phyloP scores from a whole-genome alignment of 768 basidiomycete species.

The Termitomyces sp. region DNA sequence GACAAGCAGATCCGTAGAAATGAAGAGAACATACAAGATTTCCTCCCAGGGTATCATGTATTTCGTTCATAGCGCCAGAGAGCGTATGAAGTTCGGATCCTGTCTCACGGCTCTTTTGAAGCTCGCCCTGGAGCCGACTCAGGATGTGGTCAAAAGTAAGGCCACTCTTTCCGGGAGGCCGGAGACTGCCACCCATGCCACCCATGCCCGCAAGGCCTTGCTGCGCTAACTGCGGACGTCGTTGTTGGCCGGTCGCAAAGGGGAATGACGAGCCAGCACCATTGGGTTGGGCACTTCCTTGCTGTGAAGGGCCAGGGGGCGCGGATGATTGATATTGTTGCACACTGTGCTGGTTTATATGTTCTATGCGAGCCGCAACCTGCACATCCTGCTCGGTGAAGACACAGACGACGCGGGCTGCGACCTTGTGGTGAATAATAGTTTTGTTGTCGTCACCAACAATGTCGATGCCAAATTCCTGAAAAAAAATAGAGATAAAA shows the following conservation, averaged over 20 bases:
- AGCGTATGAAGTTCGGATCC: constrained; percentile 79
- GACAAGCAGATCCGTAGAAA: background rate
- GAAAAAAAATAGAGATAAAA: constrained; percentile 3
- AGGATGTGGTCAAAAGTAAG: constrained; percentile 91
- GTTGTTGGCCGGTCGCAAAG: constrained; percentile 34
- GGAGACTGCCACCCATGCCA: constrained; percentile 68
- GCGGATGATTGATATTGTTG: constrained; percentile 27
- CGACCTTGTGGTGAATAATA: constrained; percentile 97
- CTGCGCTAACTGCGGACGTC: constrained; percentile 52
- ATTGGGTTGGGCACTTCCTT: constrained; percentile 13
- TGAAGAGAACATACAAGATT: constrained; percentile 49
- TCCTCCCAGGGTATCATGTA: constrained; percentile 88
- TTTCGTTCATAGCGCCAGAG: constrained; percentile 79
- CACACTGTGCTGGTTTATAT: constrained; percentile 51
- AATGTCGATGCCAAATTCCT: constrained; percentile 99
- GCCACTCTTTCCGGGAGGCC: constrained; percentile 76
- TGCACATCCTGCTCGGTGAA: constrained; percentile 83
- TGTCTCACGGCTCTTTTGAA: constrained; percentile 94
- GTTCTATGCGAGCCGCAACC: constrained; percentile 65
- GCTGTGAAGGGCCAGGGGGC: constrained; percentile 11
- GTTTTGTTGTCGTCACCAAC: constrained; percentile 98
- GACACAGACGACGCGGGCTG: constrained; percentile 88
- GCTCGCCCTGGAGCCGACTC: constrained; percentile 81
- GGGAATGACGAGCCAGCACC: constrained; percentile 15
- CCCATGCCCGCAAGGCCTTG: constrained; percentile 68